phyloP scores from a whole-genome alignment of 495 filamentous ascomycete species.

The Lindgomyces ingoldianus region DNA sequence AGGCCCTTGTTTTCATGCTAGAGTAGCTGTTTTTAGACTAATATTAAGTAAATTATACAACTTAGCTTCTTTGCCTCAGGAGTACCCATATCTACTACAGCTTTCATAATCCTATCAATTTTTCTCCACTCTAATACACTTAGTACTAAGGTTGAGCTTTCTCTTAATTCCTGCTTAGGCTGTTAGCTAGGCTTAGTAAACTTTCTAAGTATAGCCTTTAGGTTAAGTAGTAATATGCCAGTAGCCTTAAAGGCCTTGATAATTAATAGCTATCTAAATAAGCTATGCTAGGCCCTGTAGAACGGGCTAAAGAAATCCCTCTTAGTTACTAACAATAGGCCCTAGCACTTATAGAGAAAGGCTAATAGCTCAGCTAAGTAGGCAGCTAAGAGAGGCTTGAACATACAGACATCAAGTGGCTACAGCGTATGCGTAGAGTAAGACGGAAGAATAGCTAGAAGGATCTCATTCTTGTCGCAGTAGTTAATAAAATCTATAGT shows the following conservation, averaged over 20 bases:
- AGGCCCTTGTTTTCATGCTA: too few relatives aligned
- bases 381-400: conserved; percentile 13
- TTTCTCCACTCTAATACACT: too few relatives aligned
- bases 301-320: conserved; percentile 20
- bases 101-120: too few relatives aligned
- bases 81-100: too few relatives aligned
- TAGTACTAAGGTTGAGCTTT: too few relatives aligned
- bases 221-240: conserved; percentile 6
- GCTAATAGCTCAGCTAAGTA: conserved; percentile 14
- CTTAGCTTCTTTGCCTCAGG: too few relatives aligned
- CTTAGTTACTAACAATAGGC: conserved; percentile 15
- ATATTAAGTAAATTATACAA: too few relatives aligned
- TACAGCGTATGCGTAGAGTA: conserved; percentile 28
- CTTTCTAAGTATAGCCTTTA: too few relatives aligned
- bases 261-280: conserved; percentile 1
- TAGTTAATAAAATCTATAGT: conserved; percentile 20
- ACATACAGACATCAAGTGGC: conserved; percentile 23
- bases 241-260: conserved; percentile 6
- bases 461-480: conserved; percentile 20
- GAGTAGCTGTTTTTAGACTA: too few relatives aligned
- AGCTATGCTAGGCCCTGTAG: conserved; percentile 8
- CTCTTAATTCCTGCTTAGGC: too few relatives aligned
- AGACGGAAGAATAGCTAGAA: conserved; percentile 21
- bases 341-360: conserved; percentile 6
- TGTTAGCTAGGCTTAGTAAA: too few relatives aligned